Base-by-base conservation (phyloP, 1,284 basidiomycete genomes). In the Clitocybe nebularis region DNA sequence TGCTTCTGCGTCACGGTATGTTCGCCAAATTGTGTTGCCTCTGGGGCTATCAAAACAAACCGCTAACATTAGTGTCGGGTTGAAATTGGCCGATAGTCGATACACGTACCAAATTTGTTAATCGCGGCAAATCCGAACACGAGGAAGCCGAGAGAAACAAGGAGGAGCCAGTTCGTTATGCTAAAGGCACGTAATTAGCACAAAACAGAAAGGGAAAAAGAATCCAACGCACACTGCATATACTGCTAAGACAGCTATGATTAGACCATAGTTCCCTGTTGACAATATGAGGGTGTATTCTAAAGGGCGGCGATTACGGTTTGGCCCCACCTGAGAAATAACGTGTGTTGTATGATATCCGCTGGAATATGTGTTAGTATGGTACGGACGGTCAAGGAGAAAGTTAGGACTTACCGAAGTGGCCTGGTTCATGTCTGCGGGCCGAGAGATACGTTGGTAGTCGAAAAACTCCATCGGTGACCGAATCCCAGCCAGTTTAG, bases 291-390 rank as follows among this genome's bases (percentile, higher is more conserved):
- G 13, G 6, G 22, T 19, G 13, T 11, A 16, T 5, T 23, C 5
- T 4, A 14, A 26, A 11, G 23, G 11, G 4, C 3, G 33, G 21
- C 26, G 17, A 13, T 29, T 35, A 43, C 5, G 25, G 14, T 30
- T 0, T 14, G 16, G 5, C 49, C 63, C 48, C 49, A 81, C 82
- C 88, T 46, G 89, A 92, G 66, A 92, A 93, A 67, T 93, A 93
- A 43, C 89, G 84, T 32, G 93, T 93, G 72, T 96, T 97, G 73
- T 95, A 93, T 28, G 91, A 90, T 77, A 95, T 88, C 47, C 93
- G 80, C 89, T 90, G 58, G 33, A 50, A 25, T 14, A 8, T 32
- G 29, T 32, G 29, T 11, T 16, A 33, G 11, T 30, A n/a, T n/a
- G n/a, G 9, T 28, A 41, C 6, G 9, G 28, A 34, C 25, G 9